Percentiles rank a stretch among this genome's conserved stretches.
Evolutionary conservation across 176 grass and related monocot genomes (phyloP).

Genomic region (Oryza meyeriana): DNA sequence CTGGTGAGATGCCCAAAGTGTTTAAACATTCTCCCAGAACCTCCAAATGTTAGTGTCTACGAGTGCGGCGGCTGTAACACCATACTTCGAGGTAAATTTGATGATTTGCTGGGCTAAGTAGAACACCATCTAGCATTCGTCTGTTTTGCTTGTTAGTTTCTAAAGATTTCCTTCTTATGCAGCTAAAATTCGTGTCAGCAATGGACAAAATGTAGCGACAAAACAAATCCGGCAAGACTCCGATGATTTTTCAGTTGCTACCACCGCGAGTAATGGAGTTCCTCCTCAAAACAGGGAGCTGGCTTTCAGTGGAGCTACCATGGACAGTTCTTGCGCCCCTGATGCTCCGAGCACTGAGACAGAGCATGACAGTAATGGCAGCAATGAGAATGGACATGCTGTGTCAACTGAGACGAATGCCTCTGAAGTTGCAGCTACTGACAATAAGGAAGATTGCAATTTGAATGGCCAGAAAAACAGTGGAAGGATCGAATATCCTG

Average conservation of each 20-base stretch:
- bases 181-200: slow-evolving; percentile 53
- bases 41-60: slow-evolving; percentile 54
- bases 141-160: slow-evolving; percentile 11
- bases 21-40: slow-evolving; percentile 61
- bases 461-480: slow-evolving; percentile 11
- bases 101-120: not conserved
- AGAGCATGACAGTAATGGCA: not conserved
- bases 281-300: slow-evolving; percentile 7
- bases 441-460: not conserved
- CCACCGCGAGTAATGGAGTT: slow-evolving; percentile 15
- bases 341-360: not conserved
- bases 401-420: not conserved
- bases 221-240: slow-evolving; percentile 40
- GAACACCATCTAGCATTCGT: not conserved
- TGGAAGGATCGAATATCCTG: slow-evolving; percentile 16
- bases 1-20: slow-evolving; percentile 90
- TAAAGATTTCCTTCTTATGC: slow-evolving; percentile 30
- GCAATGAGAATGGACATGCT: slow-evolving; percentile 1
- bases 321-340: not conserved
- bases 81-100: slow-evolving; percentile 71
- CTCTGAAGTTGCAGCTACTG: not conserved
- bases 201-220: slow-evolving; percentile 25
- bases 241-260: slow-evolving; percentile 1
- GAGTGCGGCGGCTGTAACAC: slow-evolving; percentile 62
- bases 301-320: not conserved